Conservation (phyloP, 352 stramenopile species). For the Globisporangium orthogonon region DNA sequence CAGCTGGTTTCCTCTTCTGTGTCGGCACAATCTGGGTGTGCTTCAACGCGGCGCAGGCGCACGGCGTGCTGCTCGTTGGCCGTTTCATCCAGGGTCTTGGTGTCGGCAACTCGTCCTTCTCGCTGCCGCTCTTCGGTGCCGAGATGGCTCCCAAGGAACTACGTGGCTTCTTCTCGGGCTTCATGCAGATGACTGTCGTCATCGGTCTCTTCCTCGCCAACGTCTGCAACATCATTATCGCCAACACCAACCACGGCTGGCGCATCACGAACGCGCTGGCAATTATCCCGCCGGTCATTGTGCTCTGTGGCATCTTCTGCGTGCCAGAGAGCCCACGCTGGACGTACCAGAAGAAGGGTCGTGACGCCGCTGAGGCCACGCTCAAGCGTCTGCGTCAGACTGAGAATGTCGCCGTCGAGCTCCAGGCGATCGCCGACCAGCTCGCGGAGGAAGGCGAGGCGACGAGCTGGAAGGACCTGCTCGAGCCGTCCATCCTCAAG, state of each 20-base stretch:
- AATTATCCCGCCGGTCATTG: conserved; percentile 23
- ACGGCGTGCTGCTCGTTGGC: conserved; percentile 19
- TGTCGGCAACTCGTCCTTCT: conserved; percentile 34
- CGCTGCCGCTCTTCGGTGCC: conserved; percentile 23
- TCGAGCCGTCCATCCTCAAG: conserved; percentile 8
- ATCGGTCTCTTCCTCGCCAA: conserved; percentile 25
- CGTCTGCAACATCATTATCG: conserved; percentile 19
- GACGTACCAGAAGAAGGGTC: conserved; percentile 31
- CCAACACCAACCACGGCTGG: conserved; percentile 18
- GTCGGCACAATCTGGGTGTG: conserved; percentile 22
- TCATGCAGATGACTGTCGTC: conserved; percentile 29
- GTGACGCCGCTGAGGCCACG: conserved; percentile 19
- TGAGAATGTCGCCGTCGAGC: conserved; percentile 21
- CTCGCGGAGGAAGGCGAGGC: conserved; percentile 22
- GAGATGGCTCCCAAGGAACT: conserved; percentile 34
- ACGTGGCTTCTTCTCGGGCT: conserved; percentile 25
- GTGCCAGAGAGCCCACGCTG: conserved; percentile 40
- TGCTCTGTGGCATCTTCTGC: conserved; percentile 29
- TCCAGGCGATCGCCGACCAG: conserved; percentile 41
- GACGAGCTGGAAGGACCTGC: conserved; percentile 30
- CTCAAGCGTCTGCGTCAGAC: conserved; percentile 24
- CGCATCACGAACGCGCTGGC: conserved; percentile 24
- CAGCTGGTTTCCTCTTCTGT: conserved; percentile 24
- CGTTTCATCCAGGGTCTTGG: conserved; percentile 21
- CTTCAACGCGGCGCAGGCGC: conserved; percentile 11